Conservation (phyloP, 2,329 filamentous ascomycete genomes). For the Monosporascus sp. region DNA sequence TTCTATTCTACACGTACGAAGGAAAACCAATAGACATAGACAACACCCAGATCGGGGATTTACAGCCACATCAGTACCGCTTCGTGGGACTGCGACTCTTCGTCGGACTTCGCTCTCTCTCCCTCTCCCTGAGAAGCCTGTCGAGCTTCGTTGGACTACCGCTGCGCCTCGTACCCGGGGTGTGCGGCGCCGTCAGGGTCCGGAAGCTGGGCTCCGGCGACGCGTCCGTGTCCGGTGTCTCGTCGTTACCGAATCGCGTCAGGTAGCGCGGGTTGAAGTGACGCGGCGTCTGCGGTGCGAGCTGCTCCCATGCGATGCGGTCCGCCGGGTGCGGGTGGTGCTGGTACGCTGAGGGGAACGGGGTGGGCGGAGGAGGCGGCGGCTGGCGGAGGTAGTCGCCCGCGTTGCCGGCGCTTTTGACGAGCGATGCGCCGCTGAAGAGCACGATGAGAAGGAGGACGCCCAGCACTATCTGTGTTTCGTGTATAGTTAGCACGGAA, state of each 20-base stretch:
- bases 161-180: slow-evolving; percentile 30
- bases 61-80: slow-evolving; percentile 19
- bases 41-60: not conserved
- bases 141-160: slow-evolving; percentile 7
- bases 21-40: not conserved
- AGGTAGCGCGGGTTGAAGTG: slow-evolving; percentile 14
- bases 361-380: slow-evolving; percentile 11
- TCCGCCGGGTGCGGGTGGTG: slow-evolving; percentile 12
- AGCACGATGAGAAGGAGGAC: slow-evolving; percentile 22
- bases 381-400: slow-evolving; percentile 15
- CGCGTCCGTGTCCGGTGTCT: slow-evolving; percentile 43
- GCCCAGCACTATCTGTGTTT: slow-evolving; percentile 17
- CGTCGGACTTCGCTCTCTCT: slow-evolving; percentile 30
- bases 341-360: slow-evolving; percentile 12
- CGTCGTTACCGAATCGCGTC: slow-evolving; percentile 13
- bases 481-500: slow-evolving; percentile 8
- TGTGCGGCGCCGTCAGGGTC: slow-evolving; percentile 31
- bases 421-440: slow-evolving; percentile 24
- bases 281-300: slow-evolving; percentile 24
- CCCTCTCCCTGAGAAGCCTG: slow-evolving; percentile 35
- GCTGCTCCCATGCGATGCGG: slow-evolving; percentile 23
- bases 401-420: slow-evolving; percentile 19
- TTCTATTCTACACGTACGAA: not conserved
- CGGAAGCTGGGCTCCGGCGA: slow-evolving; percentile 33
- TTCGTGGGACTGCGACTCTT: slow-evolving; percentile 43